These are phyloP conservation scores for Laguncularia racemosa DNA, from an alignment of 345 rosid species.

Conservation along the genomic window DNA sequence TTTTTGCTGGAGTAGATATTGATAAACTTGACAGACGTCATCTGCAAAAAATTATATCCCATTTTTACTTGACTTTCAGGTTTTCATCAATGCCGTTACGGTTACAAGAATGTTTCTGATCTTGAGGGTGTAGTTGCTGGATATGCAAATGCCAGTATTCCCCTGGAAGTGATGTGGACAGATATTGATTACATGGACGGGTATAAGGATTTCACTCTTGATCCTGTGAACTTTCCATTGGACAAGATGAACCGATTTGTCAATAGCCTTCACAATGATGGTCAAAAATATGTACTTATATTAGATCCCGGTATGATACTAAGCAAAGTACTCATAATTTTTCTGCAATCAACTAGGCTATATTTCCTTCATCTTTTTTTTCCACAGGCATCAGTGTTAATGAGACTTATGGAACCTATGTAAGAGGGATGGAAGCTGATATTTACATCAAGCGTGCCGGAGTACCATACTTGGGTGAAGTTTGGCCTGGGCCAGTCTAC, in stretches of 20 bases:
- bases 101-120: constrained; percentile 56
- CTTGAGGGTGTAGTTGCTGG: constrained; percentile 51
- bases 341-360: not conserved
- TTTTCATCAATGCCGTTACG: constrained; percentile 67
- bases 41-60: too few relatives aligned
- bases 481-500: constrained; percentile 69
- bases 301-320: constrained; percentile 56
- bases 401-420: constrained; percentile 36
- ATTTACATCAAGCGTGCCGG: constrained; percentile 47
- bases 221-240: constrained; percentile 52
- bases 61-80: constrained; percentile 21
- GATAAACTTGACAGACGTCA: too few relatives aligned
- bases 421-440: constrained; percentile 62
- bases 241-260: constrained; percentile 40
- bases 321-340: not conserved
- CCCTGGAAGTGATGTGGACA: constrained; percentile 77
- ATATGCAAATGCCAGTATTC: constrained; percentile 59
- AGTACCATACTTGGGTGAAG: constrained; percentile 49
- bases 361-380: not conserved
- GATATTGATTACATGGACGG: constrained; percentile 81
- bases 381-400: constrained; percentile 51
- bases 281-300: constrained; percentile 58
- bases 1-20: too few relatives aligned
- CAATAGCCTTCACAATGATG: constrained; percentile 39
- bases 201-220: constrained; percentile 63